Evolutionary conservation across 23 red algal genomes (phyloP), one percentile per base, ranked within the genome.

Genomic region (Gracilaria gracilis): DNA sequence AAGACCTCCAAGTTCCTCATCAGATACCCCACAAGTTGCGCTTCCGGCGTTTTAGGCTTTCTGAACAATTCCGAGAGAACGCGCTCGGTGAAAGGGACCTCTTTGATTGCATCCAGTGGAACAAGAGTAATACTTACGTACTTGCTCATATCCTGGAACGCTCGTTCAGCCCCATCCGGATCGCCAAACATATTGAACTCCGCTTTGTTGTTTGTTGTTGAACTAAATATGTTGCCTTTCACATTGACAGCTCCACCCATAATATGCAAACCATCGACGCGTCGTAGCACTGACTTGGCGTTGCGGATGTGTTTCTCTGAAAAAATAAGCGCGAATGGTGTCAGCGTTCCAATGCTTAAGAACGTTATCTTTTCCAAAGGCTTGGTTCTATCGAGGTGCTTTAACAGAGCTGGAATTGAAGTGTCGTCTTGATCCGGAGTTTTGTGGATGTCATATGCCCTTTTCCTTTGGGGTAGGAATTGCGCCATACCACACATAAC

Each of bases 181-280:
- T 79, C 75, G 14, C 31, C 47, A n/a, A 55, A 79, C 5, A 79
- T 24, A 57, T 79, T 79, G 35, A 79, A 79, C 31, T 79, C 75
- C 3, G 75, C 75, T 55, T 57, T 51, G 6, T 79, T 51, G 42
- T 79, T 79, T 19, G 46, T 57, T 3, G 36, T 29, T 0, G 51
- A 51, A 57, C 27, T 55, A 53, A 79, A 79, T 17, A 79, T 79
- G 51, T 79, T 79, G 7, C 75, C 75, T 31, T 51, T 51, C 51
- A 57, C 75, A 57, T 79, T 17, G 38, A 79, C 75, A 38, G 75
- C 46, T 20, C 75, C 75, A 23, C 75, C 75, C 75, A 79, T 79
- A 35, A 79, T 16, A 20, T 50, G 53, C 31, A 79, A 79, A 19
- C 47, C 46, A 55, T 79, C 75, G 35, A 79, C 51, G 7, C 75